Evolutionary conservation across 495 filamentous ascomycete genomes (phyloP).

Genomic region (Articulospora tetracladia): DNA sequence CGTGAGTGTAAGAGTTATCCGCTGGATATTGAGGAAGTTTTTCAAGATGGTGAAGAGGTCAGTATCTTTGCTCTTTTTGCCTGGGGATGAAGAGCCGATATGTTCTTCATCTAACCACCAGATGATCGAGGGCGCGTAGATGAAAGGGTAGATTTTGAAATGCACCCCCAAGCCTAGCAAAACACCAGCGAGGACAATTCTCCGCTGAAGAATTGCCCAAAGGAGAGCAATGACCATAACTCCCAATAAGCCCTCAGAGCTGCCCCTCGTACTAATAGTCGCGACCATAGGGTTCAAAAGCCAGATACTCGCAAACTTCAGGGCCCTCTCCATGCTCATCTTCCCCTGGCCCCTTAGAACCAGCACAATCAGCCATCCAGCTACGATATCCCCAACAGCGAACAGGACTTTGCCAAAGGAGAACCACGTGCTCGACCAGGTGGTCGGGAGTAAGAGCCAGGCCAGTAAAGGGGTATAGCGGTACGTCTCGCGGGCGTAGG

Average conservation of each 20-base stretch:
- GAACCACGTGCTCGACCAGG: conserved; percentile 61
- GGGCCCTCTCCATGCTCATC: conserved; percentile 42
- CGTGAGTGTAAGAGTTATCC: conserved; percentile 57
- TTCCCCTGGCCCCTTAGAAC: conserved; percentile 44
- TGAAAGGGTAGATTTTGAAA: conserved; percentile 98
- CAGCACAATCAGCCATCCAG: conserved; percentile 80
- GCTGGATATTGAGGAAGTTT: conserved; percentile 56
- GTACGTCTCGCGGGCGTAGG: conserved; percentile 89
- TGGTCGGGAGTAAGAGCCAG: conserved; percentile 82
- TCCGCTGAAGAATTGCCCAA: conserved; percentile 66
- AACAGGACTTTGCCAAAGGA: conserved; percentile 88
- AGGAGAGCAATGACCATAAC: conserved; percentile 77
- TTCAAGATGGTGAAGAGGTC: conserved; percentile 24
- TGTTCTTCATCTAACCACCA: conserved; percentile 75
- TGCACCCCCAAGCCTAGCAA: conserved; percentile 84
- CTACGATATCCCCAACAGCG: conserved; percentile 73
- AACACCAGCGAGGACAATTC: conserved; percentile 62
- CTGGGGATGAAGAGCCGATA: conserved; percentile 13
- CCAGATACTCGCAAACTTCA: conserved; percentile 82
- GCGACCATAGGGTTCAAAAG: conserved; percentile 97
- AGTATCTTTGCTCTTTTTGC: conserved; percentile 6
- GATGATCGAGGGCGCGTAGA: conserved; percentile 82
- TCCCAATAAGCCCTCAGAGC: conserved; percentile 85
- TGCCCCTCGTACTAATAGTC: conserved; percentile 88
- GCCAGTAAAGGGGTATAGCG: conserved; percentile 93